Evolutionary conservation across 805 yeast species (phyloP), one percentile per base, ranked within the genome.

Genomic region (Teunomyces kruisii): DNA sequence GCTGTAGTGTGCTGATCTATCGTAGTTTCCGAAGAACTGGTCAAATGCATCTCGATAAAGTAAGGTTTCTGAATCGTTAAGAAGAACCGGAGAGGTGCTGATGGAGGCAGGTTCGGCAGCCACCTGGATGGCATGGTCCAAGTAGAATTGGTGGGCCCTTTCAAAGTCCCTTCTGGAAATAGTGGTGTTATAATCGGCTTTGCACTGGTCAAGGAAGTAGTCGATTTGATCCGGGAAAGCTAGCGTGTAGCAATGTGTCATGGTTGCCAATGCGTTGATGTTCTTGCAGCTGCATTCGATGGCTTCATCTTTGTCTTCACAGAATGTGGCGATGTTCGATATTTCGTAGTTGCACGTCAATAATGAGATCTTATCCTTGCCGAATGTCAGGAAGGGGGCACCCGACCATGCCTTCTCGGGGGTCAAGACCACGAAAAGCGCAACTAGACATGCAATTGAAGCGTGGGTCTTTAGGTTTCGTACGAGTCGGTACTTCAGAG

Each of bases 1-100:
- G 14, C 75, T 65, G 50, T 47, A 49, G 12, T 42, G 46, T 24
- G 77, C 67, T 2, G 83, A 75, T 16, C 63, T 62, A 43, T 68
- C 70, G 45, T 67, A 69, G 55, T 70, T 71, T 8, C 75, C 75
- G 36, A 70, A 55, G 46, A 65, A 71, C 40, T 64, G 70, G 37
- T 63, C 68, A 47, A 66, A 70, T 2, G 71, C 53, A 9, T 49
- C 54, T 29, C 56, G 54, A 47, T 56, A 63, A 2, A 53, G 24
- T 3, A 35, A 6, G 9, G 61, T 56, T 8, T 41, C 39, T 2
- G 56, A 38, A 8, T 58, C 59, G 27, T 64, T 49, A 17, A 70
- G 51, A 40, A 53, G 56, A 10, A 67, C 56, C 0, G 72, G 73
- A 32, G 24, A 17, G 6, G 31, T 32, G 38, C 14, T 22, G 9